These are phyloP conservation scores for Coemansia sp. DNA, from an alignment of 192 early-diverging fungal species.

Conservation along the genomic window DNA sequence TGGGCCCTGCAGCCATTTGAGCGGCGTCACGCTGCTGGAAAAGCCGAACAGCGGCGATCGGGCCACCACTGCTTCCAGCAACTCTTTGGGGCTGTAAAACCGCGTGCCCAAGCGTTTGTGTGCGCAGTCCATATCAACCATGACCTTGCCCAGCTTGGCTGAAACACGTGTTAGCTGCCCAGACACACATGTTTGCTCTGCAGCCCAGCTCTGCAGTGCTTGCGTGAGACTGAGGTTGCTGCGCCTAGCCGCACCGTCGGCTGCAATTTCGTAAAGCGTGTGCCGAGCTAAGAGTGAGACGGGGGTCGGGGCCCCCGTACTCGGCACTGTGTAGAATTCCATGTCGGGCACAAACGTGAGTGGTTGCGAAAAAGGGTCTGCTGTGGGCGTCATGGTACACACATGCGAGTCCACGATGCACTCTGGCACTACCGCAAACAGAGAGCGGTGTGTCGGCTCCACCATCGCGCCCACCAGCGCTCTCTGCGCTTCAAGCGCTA, in stretches of 20 bases:
- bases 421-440: conserved; percentile 18
- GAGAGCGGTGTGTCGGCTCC: conserved; percentile 10
- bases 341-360: conserved; percentile 7
- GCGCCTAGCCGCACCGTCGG: background rate
- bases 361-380: conserved; percentile 19
- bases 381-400: conserved; percentile 12
- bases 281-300: conserved; percentile 3
- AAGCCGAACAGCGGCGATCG: conserved; percentile 31
- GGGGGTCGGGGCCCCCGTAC: background rate
- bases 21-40: conserved; percentile 26
- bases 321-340: conserved; percentile 1
- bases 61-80: conserved; percentile 8
- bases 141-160: conserved; percentile 25
- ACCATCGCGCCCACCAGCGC: conserved; percentile 28
- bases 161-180: background rate
- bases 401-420: background rate
- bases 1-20: conserved; percentile 26
- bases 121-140: conserved; percentile 25
- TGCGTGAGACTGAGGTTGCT: background rate
- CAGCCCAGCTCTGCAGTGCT: conserved; percentile 17
- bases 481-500: conserved; percentile 25
- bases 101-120: conserved; percentile 4
- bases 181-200: background rate
- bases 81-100: conserved; percentile 10
- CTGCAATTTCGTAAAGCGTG: conserved; percentile 5